Evolutionary conservation across 345 rosid genomes (phyloP), one percentile per base, ranked within the genome.

Genomic region (Gossypium rotundifolium): DNA sequence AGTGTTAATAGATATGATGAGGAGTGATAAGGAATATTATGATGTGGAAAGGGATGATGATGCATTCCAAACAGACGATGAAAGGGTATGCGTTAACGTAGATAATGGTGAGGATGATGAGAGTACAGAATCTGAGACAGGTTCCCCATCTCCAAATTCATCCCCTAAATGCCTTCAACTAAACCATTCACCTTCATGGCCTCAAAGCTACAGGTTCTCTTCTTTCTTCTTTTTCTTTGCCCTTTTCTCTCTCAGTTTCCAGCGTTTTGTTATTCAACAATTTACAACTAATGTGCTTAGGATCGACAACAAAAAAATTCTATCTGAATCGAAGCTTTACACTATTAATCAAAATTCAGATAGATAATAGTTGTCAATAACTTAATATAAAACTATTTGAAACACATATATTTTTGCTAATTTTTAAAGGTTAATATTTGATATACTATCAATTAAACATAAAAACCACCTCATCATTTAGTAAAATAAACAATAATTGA

Each of bases 1-100:
- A 9, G 49, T 9, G 49, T 8, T 44, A 49, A 16, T 52, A 13
- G 73, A 62, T 71, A 91, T 87, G 29, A 27, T 3, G 97, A 90
- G 87, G 81, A 75, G 78, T 20, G 93, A 91, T 57, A 97, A 93
- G 74, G 97, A 90, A 70, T 2, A 27, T 27, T 27, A 87, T 44
- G 80, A 87, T 45, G 88, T 72, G 11, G 87, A 87, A 69, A 86
- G 89, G 5, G 91, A 83, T 48, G 90, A 85, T 66, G 89, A 33
- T 33, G 40, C 84, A 7, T 86, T 89, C 74, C 85, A 82, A 11
- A 90, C 93, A 0, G 96, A 93, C 52, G 98, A 59, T 59, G 63
- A 59, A 59, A 33, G 13, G 25, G 73, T 72, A 29, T 84, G 86
- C 61, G 79, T 74, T 18, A 33, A 33, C 40, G 40, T 33, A 5